These are phyloP conservation scores for Bruguiera parviflora DNA, from an alignment of 345 rosid species.

Conservation along the genomic window DNA sequence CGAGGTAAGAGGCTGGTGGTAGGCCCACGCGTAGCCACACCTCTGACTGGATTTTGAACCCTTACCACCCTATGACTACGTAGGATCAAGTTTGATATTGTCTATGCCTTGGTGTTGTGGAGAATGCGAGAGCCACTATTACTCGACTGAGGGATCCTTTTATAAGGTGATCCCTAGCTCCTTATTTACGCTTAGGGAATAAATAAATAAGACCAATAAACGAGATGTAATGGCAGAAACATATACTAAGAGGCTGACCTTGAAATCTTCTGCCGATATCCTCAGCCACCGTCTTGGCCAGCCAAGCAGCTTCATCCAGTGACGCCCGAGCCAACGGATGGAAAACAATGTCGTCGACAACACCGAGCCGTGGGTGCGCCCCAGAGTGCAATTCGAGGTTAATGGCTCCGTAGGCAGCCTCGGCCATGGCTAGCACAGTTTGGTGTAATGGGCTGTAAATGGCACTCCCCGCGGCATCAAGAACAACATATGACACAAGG, in stretches of 20 bases:
- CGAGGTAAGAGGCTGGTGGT: no score
- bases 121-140: no score
- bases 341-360: slow-evolving; percentile 51
- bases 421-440: slow-evolving; percentile 48
- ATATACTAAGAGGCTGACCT: slow-evolving; percentile 27
- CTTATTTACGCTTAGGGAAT: no score
- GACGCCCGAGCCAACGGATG: slow-evolving; percentile 57
- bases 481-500: slow-evolving; percentile 48
- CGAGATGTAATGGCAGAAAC: background rate
- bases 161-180: no score
- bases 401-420: slow-evolving; percentile 45
- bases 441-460: slow-evolving; percentile 57
- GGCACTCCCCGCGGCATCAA: slow-evolving; percentile 36
- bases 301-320: slow-evolving; percentile 60
- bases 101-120: no score
- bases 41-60: no score
- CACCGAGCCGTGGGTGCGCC: slow-evolving; percentile 58
- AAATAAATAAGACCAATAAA: no score
- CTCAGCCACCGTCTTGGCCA: slow-evolving; percentile 52
- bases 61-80: no score
- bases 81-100: no score
- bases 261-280: slow-evolving; percentile 50
- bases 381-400: slow-evolving; percentile 55
- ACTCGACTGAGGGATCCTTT: no score
- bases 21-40: no score